Evolutionary conservation across 768 basidiomycete genomes (phyloP).

Genomic region (Auricularia sp.): DNA sequence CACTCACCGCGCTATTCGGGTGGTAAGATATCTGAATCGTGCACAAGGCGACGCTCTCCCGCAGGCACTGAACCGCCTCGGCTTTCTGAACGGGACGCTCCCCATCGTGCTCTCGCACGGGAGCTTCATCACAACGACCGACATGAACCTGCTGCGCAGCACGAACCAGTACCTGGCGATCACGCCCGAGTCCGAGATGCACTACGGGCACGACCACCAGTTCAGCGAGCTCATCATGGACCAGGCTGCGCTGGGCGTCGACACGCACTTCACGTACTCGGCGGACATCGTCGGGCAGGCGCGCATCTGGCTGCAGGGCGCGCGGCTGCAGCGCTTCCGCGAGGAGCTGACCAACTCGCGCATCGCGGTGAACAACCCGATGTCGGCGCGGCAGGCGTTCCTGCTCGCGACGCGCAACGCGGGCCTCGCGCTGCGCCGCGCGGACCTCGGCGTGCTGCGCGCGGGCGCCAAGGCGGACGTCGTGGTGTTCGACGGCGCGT

Average conservation of each 20-base stretch:
- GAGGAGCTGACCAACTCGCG: neutral
- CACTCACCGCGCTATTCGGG: too few relatives aligned
- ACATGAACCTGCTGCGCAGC: neutral
- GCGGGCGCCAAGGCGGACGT: neutral
- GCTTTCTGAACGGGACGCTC: neutral
- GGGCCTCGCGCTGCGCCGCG: neutral
- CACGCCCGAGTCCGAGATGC: neutral
- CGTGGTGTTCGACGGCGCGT: neutral
- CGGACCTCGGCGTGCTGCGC: neutral
- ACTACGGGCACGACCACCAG: neutral
- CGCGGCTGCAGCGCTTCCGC: neutral
- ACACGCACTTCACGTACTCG: conserved; percentile 1
- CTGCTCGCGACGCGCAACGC: neutral
- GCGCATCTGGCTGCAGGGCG: neutral
- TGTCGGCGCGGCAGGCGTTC: neutral
- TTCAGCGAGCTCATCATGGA: neutral
- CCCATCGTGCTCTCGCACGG: neutral
- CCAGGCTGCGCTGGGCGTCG: conserved; percentile 1
- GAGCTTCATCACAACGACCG: neutral
- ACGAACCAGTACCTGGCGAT: neutral
- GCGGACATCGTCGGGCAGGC: neutral
- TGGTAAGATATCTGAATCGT: neutral
- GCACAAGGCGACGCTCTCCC: neutral
- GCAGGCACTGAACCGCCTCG: neutral
- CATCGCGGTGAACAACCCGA: neutral